Percentiles rank a stretch among this genome's conserved stretches.
Evolutionary conservation across 2,329 filamentous ascomycete genomes (phyloP).

Genomic region (Apiospora saccharicola): DNA sequence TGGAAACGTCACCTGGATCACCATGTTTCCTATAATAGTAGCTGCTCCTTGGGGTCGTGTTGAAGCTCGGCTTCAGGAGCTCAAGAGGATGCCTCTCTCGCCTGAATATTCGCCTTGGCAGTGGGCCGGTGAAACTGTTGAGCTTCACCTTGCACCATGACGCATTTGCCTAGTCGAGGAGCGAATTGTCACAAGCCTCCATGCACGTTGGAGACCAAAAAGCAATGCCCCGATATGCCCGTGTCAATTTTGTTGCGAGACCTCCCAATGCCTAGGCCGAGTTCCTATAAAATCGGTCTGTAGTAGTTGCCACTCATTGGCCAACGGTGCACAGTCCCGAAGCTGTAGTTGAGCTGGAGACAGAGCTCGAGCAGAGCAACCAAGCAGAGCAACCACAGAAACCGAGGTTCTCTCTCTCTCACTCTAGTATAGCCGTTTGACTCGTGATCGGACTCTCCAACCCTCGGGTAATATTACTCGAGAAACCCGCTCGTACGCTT

Average conservation of each 20-base stretch:
- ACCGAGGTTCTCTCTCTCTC: background rate
- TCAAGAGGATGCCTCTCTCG: slow-evolving; percentile 10
- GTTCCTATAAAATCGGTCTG: slow-evolving; percentile 6
- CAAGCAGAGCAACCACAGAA: too few species aligned
- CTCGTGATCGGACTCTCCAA: background rate
- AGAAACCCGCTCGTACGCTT: background rate
- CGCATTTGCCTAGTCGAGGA: slow-evolving; percentile 9
- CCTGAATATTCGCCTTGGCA: slow-evolving; percentile 21
- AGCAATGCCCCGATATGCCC: background rate
- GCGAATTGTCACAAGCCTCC: slow-evolving; percentile 17
- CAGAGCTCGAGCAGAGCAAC: too few species aligned
- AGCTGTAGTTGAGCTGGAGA: background rate
- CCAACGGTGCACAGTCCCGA: background rate
- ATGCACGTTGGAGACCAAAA: background rate
- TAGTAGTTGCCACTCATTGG: background rate
- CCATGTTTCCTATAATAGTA: background rate
- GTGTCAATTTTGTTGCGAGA: slow-evolving; percentile 6
- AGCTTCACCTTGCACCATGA: slow-evolving; percentile 18
- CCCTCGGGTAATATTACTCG: slow-evolving; percentile 1
- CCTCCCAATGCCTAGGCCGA: background rate
- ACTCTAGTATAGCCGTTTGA: background rate
- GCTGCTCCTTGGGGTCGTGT: slow-evolving; percentile 5
- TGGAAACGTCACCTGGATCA: background rate
- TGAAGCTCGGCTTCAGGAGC: background rate
- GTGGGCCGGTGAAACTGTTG: slow-evolving; percentile 25